Percentiles rank a stretch among this genome's conserved stretches.
These are phyloP conservation scores for Argentina anserina DNA, from an alignment of 306 rosid species.

Conservation along the genomic window DNA sequence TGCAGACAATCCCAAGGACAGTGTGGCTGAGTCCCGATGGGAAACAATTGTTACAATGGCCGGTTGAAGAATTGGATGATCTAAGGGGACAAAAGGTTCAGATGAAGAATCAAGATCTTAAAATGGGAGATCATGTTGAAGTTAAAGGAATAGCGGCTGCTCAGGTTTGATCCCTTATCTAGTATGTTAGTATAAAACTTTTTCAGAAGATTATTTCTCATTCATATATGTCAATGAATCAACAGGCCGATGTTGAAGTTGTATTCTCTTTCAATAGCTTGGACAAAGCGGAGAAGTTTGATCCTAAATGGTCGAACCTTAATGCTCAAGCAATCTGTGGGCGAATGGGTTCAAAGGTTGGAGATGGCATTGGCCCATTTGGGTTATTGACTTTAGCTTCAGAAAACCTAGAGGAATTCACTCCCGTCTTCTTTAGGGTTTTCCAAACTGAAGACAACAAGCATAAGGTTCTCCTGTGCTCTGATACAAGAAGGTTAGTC, in stretches of 20 bases:
- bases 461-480: constrained; percentile 73
- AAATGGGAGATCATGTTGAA: constrained; percentile 49
- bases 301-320: constrained; percentile 56
- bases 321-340: constrained; percentile 47
- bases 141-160: constrained; percentile 62
- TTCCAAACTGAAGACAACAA: constrained; percentile 47
- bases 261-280: constrained; percentile 57
- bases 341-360: constrained; percentile 43
- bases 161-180: constrained; percentile 40
- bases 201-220: too few species aligned
- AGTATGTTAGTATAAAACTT: neutral
- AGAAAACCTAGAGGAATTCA: constrained; percentile 55
- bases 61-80: constrained; percentile 52
- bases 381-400: constrained; percentile 82
- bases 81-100: constrained; percentile 42
- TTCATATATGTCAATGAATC: neutral
- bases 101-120: constrained; percentile 25
- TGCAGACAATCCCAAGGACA: constrained; percentile 36
- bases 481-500: constrained; percentile 73
- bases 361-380: constrained; percentile 84
- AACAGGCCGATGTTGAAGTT: constrained; percentile 82
- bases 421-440: constrained; percentile 85
- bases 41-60: constrained; percentile 71
- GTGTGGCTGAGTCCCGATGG: constrained; percentile 56
- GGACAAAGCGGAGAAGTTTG: constrained; percentile 61